These are phyloP conservation scores for Zygnema circumcarinatum DNA, from an alignment of 139 green algal genomes.

Conservation along the genomic window DNA sequence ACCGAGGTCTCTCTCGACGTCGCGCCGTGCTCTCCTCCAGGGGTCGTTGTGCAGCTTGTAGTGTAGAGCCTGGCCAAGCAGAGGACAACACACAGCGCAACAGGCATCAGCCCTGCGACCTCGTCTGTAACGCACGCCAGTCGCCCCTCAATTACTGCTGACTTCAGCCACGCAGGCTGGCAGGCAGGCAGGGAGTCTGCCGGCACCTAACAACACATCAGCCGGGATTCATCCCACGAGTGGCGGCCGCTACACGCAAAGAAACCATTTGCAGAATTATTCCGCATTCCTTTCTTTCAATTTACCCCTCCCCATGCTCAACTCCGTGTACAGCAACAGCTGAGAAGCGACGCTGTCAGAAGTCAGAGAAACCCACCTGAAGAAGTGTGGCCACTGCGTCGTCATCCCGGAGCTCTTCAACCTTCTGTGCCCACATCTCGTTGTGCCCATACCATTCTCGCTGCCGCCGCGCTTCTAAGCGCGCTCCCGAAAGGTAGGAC, in stretches of 20 bases:
- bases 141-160: not conserved
- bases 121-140: too few species aligned
- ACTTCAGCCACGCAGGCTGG: not conserved
- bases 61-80: slow-evolving; percentile 38
- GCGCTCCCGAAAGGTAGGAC: slow-evolving; percentile 14
- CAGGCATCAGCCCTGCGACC: too few species aligned
- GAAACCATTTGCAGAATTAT: too few species aligned
- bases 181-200: not conserved
- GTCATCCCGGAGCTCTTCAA: slow-evolving; percentile 16
- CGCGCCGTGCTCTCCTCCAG: slow-evolving; percentile 25
- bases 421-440: slow-evolving; percentile 5
- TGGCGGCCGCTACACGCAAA: too few species aligned
- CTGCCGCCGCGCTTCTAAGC: slow-evolving; percentile 26
- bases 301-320: too few species aligned
- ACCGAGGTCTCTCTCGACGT: too few species aligned
- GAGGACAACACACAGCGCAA: not conserved
- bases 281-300: too few species aligned
- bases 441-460: slow-evolving; percentile 28
- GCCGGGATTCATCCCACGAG: too few species aligned
- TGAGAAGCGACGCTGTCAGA: not conserved
- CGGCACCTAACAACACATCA: too few species aligned
- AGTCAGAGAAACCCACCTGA: slow-evolving; percentile 15
- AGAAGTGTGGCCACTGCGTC: slow-evolving; percentile 46
- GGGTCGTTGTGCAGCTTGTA: slow-evolving; percentile 47
- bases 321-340: not conserved